Evolutionary conservation across 2,329 filamentous ascomycete genomes (phyloP).

Genomic region (Aspergillus fumigatus): DNA sequence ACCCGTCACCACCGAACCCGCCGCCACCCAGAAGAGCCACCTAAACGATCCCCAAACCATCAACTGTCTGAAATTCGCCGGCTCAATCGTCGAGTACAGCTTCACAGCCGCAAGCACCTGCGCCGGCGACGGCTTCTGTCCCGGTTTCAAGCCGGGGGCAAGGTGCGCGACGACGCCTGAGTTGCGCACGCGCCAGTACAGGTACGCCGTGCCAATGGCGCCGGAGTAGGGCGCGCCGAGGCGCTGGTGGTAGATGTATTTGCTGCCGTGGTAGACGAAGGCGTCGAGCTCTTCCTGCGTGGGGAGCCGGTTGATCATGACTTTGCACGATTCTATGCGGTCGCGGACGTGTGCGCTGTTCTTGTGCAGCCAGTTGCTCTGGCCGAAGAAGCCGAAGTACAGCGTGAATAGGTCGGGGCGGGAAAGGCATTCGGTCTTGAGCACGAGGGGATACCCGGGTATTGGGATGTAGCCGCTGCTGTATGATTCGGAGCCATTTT

Average conservation of each 20-base stretch:
- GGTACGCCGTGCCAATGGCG: not conserved
- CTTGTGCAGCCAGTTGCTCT: slow-evolving; percentile 13
- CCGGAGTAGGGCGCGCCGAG: slow-evolving; percentile 15
- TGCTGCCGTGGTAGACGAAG: slow-evolving; percentile 20
- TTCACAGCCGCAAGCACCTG: slow-evolving; percentile 6
- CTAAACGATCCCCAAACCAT: slow-evolving; percentile 5
- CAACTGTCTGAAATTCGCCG: not conserved
- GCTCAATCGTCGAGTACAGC: slow-evolving; percentile 4
- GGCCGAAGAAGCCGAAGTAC: slow-evolving; percentile 25
- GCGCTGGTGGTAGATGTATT: slow-evolving; percentile 17
- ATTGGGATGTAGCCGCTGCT: slow-evolving; percentile 8
- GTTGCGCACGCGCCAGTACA: slow-evolving; percentile 9
- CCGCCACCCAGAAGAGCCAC: slow-evolving; percentile 12
- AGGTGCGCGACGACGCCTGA: slow-evolving; percentile 3
- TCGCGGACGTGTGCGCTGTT: slow-evolving; percentile 1
- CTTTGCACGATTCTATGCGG: slow-evolving; percentile 18
- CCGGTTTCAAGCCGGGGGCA: not conserved
- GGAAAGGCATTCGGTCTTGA: slow-evolving; percentile 23
- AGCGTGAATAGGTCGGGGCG: slow-evolving; percentile 24
- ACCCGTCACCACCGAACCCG: slow-evolving; percentile 3
- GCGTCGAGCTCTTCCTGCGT: slow-evolving; percentile 35
- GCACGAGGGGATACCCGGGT: slow-evolving; percentile 10
- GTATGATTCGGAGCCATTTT: not conserved
- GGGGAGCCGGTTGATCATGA: slow-evolving; percentile 21
- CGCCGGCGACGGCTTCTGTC: slow-evolving; percentile 3